phyloP scores from a whole-genome alignment of 495 filamentous ascomycete species.

The Neurospora pannonica region DNA sequence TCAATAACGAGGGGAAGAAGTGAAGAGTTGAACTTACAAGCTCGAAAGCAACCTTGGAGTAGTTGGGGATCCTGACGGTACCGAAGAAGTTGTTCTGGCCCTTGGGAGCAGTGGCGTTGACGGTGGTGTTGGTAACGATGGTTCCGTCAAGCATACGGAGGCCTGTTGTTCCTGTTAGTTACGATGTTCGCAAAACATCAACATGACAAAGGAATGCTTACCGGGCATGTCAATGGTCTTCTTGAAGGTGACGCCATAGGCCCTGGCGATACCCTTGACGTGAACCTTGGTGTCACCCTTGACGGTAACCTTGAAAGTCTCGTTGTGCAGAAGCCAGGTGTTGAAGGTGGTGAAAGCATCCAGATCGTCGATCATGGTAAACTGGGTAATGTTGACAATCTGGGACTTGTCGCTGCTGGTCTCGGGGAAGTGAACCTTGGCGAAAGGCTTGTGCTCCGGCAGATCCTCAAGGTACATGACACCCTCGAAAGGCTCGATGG shows the following conservation, averaged over 20 bases:
- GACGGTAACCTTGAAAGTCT: slow-evolving; percentile 29
- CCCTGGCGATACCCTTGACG: slow-evolving; percentile 27
- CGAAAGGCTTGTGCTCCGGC: slow-evolving; percentile 44
- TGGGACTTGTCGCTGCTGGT: slow-evolving; percentile 43
- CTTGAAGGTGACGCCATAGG: slow-evolving; percentile 31
- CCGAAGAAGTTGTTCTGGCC: slow-evolving; percentile 56
- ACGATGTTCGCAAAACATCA: neutral
- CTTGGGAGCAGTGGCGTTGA: slow-evolving; percentile 28
- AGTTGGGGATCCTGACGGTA: slow-evolving; percentile 59
- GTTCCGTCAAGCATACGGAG: slow-evolving; percentile 48
- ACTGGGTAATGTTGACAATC: slow-evolving; percentile 49
- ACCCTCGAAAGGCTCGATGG: slow-evolving; percentile 30
- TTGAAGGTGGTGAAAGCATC: slow-evolving; percentile 51
- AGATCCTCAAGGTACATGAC: slow-evolving; percentile 47
- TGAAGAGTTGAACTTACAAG: slow-evolving; percentile 39
- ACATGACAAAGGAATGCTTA: neutral
- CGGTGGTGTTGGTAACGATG: slow-evolving; percentile 41
- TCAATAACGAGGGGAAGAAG: neutral
- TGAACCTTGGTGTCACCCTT: slow-evolving; percentile 29
- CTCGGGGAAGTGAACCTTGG: slow-evolving; percentile 41
- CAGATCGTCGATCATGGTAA: slow-evolving; percentile 43
- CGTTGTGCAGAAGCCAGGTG: slow-evolving; percentile 42
- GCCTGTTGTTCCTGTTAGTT: slow-evolving; percentile 16
- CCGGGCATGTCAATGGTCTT: slow-evolving; percentile 33
- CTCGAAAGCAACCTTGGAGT: slow-evolving; percentile 51